Evolutionary conservation across 208 protist species (phyloP), one percentile per base, ranked within the genome.

Genomic region (Acanthamoeba pearcei): DNA sequence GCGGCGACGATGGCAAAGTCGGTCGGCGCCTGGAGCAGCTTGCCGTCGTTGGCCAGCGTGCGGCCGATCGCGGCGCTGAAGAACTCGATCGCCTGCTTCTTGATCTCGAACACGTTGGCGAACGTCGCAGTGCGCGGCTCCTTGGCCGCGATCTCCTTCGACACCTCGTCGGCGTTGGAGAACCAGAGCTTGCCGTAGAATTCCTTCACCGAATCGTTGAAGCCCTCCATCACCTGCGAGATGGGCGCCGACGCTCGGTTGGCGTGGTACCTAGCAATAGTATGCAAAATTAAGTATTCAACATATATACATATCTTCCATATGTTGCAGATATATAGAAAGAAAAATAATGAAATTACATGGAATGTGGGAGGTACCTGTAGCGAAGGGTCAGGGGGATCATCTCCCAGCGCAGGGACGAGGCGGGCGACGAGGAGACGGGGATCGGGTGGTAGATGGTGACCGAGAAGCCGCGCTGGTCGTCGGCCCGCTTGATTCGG

Each of bases 1-100:
- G 82, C 96, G 19, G 91, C 91, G 46, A 98, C 97, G 68, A 98
- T 98, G 55, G 97, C 97, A 74, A 97, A 97, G 93, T 98, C 97
- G 66, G 97, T 95, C 4, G 95, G 97, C 22, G 96, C 96, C 68
- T 68, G 42, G 19, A 96, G 51, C 35, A 76, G 46, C 35, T 91
- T 72, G 49, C 93, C 83, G 24, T 95, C 82, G 66, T 42, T 95
- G 62, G 49, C 51, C 74, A 94, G 66, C 13, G 24, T 86, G 53
- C 76, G 66, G 24, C 95, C 94, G 35, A 97, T 91, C 24, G 96
- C 74, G 15, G 64, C 55, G 95, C 96, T 97, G 97, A 98, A 98
- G 29, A 64, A 51, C 51, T 68, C 76, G 53, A 98, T 96, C 15
- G 96, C 96, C 9, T 60, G 60, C 32, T 92, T 68, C 38, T 64